phyloP scores from a whole-genome alignment of 83 land plant species.

The Isoetes engelmannii region DNA sequence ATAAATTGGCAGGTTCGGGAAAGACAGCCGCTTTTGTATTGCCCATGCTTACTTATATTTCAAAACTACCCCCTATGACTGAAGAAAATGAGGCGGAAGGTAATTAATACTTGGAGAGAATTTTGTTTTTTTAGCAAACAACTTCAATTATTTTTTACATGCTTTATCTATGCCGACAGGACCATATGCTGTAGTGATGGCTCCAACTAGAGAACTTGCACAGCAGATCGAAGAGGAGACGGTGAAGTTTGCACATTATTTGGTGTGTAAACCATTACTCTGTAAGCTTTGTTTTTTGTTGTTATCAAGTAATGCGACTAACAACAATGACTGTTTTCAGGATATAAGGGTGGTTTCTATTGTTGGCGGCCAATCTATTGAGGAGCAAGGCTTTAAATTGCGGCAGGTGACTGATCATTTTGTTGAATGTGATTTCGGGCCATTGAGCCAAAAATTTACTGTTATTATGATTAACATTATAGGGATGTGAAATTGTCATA shows the following conservation, averaged over 20 bases:
- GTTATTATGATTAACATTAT: constrained; percentile 1
- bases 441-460: neutral
- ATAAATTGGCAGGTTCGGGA: constrained; percentile 57
- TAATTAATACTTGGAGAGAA: neutral
- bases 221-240: constrained; percentile 90
- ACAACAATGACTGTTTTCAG: constrained; percentile 2
- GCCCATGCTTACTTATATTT: constrained; percentile 80
- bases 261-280: constrained; percentile 21
- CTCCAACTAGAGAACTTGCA: constrained; percentile 87
- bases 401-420: constrained; percentile 34
- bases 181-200: constrained; percentile 93
- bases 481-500: constrained; percentile 78
- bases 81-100: constrained; percentile 87
- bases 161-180: constrained; percentile 22
- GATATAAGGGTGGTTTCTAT: constrained; percentile 74
- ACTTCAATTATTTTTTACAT: neutral
- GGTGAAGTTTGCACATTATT: constrained; percentile 74
- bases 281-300: neutral
- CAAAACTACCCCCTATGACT: constrained; percentile 75
- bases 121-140: neutral
- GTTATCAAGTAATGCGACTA: neutral
- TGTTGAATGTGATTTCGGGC: neutral
- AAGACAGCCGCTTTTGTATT: constrained; percentile 93
- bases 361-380: constrained; percentile 75
- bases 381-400: constrained; percentile 63